Evolutionary conservation across 495 filamentous ascomycete species (phyloP).

Genomic region (Recurvomyces mirabilis): DNA sequence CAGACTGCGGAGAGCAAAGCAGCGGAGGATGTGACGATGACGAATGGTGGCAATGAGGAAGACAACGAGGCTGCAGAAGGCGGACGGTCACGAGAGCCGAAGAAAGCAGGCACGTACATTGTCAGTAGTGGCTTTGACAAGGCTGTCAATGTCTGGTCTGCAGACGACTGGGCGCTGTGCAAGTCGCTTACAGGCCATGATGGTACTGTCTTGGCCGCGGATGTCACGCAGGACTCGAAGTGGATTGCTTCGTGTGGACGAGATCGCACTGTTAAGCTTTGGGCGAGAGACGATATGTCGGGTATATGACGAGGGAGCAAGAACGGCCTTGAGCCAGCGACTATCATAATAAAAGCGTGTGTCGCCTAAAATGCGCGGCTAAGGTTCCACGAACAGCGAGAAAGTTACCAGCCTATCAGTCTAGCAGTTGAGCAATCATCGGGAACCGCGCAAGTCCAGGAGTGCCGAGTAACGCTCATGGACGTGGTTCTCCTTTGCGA

Average conservation of each 20-base stretch:
- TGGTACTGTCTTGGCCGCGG: conserved; percentile 78
- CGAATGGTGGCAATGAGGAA: conserved; percentile 37
- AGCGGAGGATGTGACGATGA: conserved; percentile 28
- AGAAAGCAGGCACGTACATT: conserved; percentile 75
- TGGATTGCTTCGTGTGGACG: conserved; percentile 93
- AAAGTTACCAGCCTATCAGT: too few relatives aligned
- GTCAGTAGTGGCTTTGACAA: conserved; percentile 87
- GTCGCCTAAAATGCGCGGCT: too few relatives aligned
- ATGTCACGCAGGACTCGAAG: conserved; percentile 69
- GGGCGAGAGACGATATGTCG: conserved; percentile 71
- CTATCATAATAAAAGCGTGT: too few relatives aligned
- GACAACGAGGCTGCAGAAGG: background rate
- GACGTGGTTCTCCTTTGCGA: too few relatives aligned
- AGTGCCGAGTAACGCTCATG: too few relatives aligned
- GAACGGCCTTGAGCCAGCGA: too few relatives aligned
- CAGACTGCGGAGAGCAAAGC: conserved; percentile 23
- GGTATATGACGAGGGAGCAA: too few relatives aligned
- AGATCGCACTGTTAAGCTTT: conserved; percentile 91
- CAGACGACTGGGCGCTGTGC: conserved; percentile 86
- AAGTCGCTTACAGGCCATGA: conserved; percentile 84
- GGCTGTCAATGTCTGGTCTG: conserved; percentile 88
- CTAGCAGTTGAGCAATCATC: too few relatives aligned
- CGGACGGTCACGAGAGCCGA: conserved; percentile 34
- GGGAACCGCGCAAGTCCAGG: too few relatives aligned
- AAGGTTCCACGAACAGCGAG: too few relatives aligned